These are phyloP conservation scores for Plantago coronopus DNA, from an alignment of 305 asterid species.

Conservation along the genomic window DNA sequence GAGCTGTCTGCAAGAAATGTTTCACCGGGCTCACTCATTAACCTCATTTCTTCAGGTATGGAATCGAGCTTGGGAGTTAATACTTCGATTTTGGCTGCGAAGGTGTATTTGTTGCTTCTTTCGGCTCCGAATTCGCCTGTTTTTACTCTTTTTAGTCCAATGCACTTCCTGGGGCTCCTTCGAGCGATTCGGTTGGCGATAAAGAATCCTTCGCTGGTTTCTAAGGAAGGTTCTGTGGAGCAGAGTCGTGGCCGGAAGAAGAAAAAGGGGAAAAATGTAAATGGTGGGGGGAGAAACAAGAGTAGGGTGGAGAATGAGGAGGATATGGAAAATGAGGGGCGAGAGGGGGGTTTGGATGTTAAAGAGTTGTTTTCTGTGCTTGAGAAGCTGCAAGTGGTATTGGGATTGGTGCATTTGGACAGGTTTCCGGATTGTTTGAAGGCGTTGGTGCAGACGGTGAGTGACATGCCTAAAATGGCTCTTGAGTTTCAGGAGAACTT, in stretches of 20 bases:
- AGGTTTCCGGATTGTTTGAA: slow-evolving; percentile 86
- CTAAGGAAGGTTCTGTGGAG: slow-evolving; percentile 30
- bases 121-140: slow-evolving; percentile 86
- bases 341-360: slow-evolving; percentile 45
- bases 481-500: slow-evolving; percentile 46
- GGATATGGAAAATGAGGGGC: slow-evolving; percentile 34
- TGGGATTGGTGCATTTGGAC: slow-evolving; percentile 71
- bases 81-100: slow-evolving; percentile 57
- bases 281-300: slow-evolving; percentile 27
- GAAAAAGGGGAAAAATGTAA: slow-evolving; percentile 38
- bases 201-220: slow-evolving; percentile 34
- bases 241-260: slow-evolving; percentile 37
- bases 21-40: slow-evolving; percentile 34
- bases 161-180: slow-evolving; percentile 73
- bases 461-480: slow-evolving; percentile 62
- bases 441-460: slow-evolving; percentile 69
- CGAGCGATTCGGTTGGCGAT: slow-evolving; percentile 62
- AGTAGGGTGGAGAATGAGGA: slow-evolving; percentile 33
- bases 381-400: slow-evolving; percentile 56
- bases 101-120: slow-evolving; percentile 60
- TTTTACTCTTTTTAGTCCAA: slow-evolving; percentile 78
- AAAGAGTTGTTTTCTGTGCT: slow-evolving; percentile 53
- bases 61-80: slow-evolving; percentile 48
- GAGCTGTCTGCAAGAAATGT: slow-evolving; percentile 65
- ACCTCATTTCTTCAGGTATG: slow-evolving; percentile 60